Evolutionary conservation across 2,329 filamentous ascomycete species (phyloP).

Genomic region (Botrytis deweyae): DNA sequence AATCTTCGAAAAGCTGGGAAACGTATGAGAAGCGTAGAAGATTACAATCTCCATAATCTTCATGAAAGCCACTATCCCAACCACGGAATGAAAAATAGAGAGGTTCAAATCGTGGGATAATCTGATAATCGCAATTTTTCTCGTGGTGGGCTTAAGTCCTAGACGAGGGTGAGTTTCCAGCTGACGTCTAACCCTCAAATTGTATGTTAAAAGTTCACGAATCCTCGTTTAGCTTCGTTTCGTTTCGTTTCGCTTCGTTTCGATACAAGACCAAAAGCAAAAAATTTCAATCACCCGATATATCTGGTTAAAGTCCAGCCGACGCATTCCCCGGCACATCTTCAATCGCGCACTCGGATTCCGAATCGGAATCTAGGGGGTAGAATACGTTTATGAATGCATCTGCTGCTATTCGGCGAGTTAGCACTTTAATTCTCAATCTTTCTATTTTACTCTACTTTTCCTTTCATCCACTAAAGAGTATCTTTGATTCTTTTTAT

Average conservation of each 20-base stretch:
- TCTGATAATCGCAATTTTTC: too few species aligned
- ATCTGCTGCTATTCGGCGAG: constrained; percentile 13
- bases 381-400: constrained; percentile 19
- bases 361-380: background rate
- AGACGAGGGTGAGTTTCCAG: background rate
- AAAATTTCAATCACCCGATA: background rate
- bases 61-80: too few species aligned
- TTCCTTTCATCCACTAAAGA: background rate
- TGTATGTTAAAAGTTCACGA: background rate
- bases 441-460: background rate
- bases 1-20: background rate
- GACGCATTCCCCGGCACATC: background rate
- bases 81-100: background rate
- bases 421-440: background rate
- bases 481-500: rapidly evolving
- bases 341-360: background rate
- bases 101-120: background rate
- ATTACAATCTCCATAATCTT: background rate
- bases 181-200: background rate
- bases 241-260: background rate
- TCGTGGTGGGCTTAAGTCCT: background rate
- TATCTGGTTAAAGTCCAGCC: too few species aligned
- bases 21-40: background rate
- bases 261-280: background rate
- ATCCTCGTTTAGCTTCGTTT: background rate